Base-by-base conservation (phyloP, 192 early-diverging fungal genomes). In the Phlyctochytrium planicorne region DNA sequence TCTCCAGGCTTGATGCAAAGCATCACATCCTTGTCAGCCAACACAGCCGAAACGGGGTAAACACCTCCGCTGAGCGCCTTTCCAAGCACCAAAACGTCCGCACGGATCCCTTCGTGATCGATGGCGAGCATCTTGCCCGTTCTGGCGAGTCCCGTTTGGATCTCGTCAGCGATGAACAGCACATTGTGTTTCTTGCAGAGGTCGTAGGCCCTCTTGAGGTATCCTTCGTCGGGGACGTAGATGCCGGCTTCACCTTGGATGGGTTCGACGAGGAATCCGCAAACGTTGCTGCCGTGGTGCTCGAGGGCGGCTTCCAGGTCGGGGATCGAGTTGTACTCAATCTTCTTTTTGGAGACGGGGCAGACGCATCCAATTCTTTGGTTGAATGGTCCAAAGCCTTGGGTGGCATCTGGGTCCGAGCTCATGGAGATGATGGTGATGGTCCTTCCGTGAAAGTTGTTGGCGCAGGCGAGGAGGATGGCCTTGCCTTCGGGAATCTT, bases 191-290 rank as follows among this genome's bases (percentile, higher is more conserved):
- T 91, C 72, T 94, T 91, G 90, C 97, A 99, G 53, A 99, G 86
- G 25, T 90, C 92, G 69, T 91, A 88, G 73, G 88, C 89, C 60
- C 85, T 86, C 73, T 84, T 84, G 36, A 99, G 79, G 82, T 99
- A 99, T 16, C 95, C 95, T 0, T 90, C 83, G 71, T 93, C 93
- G 31, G 97, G 97, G 12, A 99, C 91, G 72, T 90, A 87, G 75
- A 99, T 96, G 61, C 90, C 97, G 30, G 97, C 95, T 82, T 99
- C 97, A 66, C 97, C 97, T 76, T 99, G 97, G 80, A 99, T 97
- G 23, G 97, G 97, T 80, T 99, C 97, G 17, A 99, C 92, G 57
- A 99, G 84, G 84, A 99, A 97, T 14, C 88, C 97, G 34, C 93
- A 94, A 4, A 94, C 90, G 53, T 89, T 83, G 65, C 87, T 79